Conservation (phyloP, 306 rosid species). For the Inga leiocalycina region DNA sequence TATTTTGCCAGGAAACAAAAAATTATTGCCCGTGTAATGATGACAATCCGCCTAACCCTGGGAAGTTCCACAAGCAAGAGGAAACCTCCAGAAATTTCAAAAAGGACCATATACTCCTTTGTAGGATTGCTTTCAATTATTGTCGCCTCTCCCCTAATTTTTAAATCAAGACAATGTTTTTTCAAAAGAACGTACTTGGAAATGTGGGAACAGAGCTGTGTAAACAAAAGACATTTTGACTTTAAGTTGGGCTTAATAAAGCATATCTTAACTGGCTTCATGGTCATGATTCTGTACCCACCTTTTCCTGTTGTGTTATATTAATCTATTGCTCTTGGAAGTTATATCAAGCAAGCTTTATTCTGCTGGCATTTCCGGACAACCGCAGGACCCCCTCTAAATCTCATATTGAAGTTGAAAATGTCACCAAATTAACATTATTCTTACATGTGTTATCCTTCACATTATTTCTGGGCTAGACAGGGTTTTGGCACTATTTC, state of each 20-base stretch:
- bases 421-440: slow-evolving; percentile 8
- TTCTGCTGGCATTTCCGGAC: slow-evolving; percentile 43
- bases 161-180: background rate
- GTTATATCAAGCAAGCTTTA: slow-evolving; percentile 41
- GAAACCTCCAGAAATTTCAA: slow-evolving; percentile 1
- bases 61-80: slow-evolving; percentile 13
- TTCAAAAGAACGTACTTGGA: slow-evolving; percentile 28
- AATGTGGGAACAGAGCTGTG: slow-evolving; percentile 41
- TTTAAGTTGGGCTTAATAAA: slow-evolving; percentile 18
- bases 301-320: slow-evolving; percentile 31
- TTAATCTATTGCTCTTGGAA: slow-evolving; percentile 48
- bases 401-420: slow-evolving; percentile 49
- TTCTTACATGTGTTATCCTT: slow-evolving; percentile 31
- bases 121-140: slow-evolving; percentile 31
- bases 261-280: slow-evolving; percentile 31
- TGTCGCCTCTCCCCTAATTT: slow-evolving; percentile 15
- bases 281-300: slow-evolving; percentile 45
- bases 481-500: slow-evolving; percentile 45
- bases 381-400: slow-evolving; percentile 29
- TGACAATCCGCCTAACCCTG: slow-evolving; percentile 21
- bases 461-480: slow-evolving; percentile 48
- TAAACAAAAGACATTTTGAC: slow-evolving; percentile 45
- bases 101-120: background rate
- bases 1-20: background rate
- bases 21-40: slow-evolving; percentile 16